Conservation (phyloP, 2,329 filamentous ascomycete species). For the Akanthomyces lecanii region DNA sequence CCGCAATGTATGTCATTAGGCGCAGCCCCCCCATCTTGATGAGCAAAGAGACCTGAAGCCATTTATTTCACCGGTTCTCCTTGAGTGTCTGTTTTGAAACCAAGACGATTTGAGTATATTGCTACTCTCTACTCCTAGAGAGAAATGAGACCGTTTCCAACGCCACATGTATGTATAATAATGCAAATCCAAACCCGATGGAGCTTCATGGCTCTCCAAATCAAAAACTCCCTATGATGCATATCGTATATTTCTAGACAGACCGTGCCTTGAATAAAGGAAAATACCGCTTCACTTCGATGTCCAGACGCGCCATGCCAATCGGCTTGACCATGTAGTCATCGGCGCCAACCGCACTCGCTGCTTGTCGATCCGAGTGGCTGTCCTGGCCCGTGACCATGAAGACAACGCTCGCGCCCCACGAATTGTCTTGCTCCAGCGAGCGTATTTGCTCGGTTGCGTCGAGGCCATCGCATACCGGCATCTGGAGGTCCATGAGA, state of each 20-base stretch:
- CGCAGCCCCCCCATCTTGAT: too few relatives aligned
- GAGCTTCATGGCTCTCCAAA: too few relatives aligned
- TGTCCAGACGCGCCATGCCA: not conserved
- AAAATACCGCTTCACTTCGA: not conserved
- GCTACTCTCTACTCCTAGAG: too few relatives aligned
- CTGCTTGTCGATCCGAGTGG: not conserved
- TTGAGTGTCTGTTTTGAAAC: too few relatives aligned
- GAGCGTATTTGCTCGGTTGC: slow-evolving; percentile 26
- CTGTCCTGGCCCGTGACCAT: slow-evolving; percentile 29
- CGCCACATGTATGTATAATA: too few relatives aligned
- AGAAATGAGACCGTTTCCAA: too few relatives aligned
- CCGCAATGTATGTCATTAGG: too few relatives aligned
- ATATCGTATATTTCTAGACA: not conserved
- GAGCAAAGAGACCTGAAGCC: too few relatives aligned
- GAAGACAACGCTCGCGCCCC: slow-evolving; percentile 22
- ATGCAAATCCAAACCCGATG: too few relatives aligned
- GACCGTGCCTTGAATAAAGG: not conserved
- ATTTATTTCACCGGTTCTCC: too few relatives aligned
- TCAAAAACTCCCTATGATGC: too few relatives aligned
- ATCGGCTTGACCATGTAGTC: slow-evolving; percentile 8
- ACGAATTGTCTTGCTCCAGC: slow-evolving; percentile 20
- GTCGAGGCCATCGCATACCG: slow-evolving; percentile 27
- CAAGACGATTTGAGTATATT: too few relatives aligned
- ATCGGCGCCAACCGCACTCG: not conserved
- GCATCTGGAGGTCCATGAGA: slow-evolving; percentile 30